phyloP scores from a whole-genome alignment of 2,329 filamentous ascomycete genomes.

The Xylaria sp. region DNA sequence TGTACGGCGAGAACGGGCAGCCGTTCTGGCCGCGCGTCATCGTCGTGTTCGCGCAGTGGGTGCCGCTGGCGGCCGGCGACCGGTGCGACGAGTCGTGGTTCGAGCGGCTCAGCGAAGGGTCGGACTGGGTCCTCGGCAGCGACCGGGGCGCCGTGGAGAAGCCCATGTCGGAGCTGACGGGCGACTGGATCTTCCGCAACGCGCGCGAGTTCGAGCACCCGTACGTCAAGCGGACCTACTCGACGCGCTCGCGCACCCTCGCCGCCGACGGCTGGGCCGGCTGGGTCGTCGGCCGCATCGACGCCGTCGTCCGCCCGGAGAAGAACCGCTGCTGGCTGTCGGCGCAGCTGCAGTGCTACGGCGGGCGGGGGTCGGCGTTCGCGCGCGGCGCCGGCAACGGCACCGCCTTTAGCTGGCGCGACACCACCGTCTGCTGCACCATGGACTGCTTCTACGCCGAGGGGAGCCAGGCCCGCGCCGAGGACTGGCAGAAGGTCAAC shows the following conservation, averaged over 20 bases:
- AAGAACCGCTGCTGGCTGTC: conserved; percentile 47
- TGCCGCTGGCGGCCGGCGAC: conserved; percentile 43
- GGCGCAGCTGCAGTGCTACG: conserved; percentile 49
- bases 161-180: conserved; percentile 49
- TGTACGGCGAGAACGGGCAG: conserved; percentile 41
- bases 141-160: conserved; percentile 41
- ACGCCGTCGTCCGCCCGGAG: conserved; percentile 41
- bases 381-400: conserved; percentile 41
- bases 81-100: conserved; percentile 39
- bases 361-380: conserved; percentile 40
- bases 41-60: conserved; percentile 53
- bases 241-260: conserved; percentile 47
- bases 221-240: conserved; percentile 51
- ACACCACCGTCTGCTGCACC: conserved; percentile 43
- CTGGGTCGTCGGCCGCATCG: conserved; percentile 42
- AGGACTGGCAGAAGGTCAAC: conserved; percentile 47
- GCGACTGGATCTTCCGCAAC: conserved; percentile 50
- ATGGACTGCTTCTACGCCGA: conserved; percentile 50
- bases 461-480: conserved; percentile 38
- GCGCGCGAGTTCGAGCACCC: conserved; percentile 51
- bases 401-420: conserved; percentile 51
- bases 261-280: conserved; percentile 43
- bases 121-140: conserved; percentile 41
- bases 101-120: conserved; percentile 41
- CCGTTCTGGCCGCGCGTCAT: conserved; percentile 45